phyloP scores from a whole-genome alignment of 345 rosid genomes.

The Murraya paniculata region DNA sequence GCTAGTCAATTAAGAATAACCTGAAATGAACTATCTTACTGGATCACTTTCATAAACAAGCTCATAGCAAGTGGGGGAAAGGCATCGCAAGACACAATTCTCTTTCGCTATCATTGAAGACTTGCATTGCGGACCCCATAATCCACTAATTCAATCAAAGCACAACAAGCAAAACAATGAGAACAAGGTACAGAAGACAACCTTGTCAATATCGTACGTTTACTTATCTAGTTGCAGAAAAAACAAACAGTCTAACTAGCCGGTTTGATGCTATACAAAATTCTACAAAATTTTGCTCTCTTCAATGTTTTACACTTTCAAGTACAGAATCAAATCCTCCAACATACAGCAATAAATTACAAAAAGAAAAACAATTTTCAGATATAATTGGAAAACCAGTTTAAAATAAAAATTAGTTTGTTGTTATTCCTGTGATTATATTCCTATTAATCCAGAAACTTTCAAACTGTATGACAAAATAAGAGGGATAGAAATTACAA shows the following conservation, averaged over 20 bases:
- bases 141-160: slow-evolving; percentile 51
- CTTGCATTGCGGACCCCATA: slow-evolving; percentile 80
- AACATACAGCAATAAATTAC: background rate
- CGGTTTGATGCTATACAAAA: background rate
- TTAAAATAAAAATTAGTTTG: background rate
- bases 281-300: background rate
- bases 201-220: background rate
- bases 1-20: background rate
- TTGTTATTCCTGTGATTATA: background rate
- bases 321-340: background rate
- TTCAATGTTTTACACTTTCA: background rate
- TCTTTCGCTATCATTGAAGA: slow-evolving; percentile 60
- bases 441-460: background rate
- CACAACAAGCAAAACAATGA: slow-evolving; percentile 13
- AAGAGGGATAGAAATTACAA: background rate
- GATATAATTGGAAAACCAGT: background rate
- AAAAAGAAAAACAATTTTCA: background rate
- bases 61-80: slow-evolving; percentile 68
- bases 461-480: background rate
- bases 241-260: background rate
- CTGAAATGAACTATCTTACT: slow-evolving; percentile 33
- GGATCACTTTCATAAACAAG: slow-evolving; percentile 79
- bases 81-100: slow-evolving; percentile 78
- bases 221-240: background rate
- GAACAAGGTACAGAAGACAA: background rate